Evolutionary conservation across 345 rosid genomes (phyloP).

Genomic region (Crucihimalaya himalaica): DNA sequence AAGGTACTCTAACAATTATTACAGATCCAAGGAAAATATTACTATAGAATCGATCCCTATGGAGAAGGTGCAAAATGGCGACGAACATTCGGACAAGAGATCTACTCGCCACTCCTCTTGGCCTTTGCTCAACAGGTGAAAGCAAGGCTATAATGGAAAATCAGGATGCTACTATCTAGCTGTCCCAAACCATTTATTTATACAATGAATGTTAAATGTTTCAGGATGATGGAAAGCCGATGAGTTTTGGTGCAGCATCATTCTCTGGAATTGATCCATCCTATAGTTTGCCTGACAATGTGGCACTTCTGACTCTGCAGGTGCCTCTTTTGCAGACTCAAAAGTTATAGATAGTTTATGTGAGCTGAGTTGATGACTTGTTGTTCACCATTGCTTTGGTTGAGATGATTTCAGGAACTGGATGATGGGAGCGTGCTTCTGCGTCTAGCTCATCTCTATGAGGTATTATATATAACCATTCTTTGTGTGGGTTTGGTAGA

Average conservation of each 20-base stretch:
- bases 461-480: slow-evolving; percentile 49
- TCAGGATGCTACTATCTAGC: neutral
- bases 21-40: slow-evolving; percentile 93
- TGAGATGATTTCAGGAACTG: slow-evolving; percentile 59
- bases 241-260: slow-evolving; percentile 54
- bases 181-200: slow-evolving; percentile 17
- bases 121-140: slow-evolving; percentile 83
- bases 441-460: slow-evolving; percentile 84
- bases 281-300: slow-evolving; percentile 76
- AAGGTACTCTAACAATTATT: slow-evolving; percentile 22
- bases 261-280: slow-evolving; percentile 82
- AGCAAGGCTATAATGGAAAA: slow-evolving; percentile 10
- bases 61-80: slow-evolving; percentile 99
- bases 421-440: slow-evolving; percentile 73
- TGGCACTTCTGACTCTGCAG: slow-evolving; percentile 84
- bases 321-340: slow-evolving; percentile 41
- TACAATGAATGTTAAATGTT: neutral
- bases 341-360: neutral
- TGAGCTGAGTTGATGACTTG: slow-evolving; percentile 13
- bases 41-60: slow-evolving; percentile 74
- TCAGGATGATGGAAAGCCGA: slow-evolving; percentile 71
- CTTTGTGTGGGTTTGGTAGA: slow-evolving; percentile 19
- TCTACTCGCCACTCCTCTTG: slow-evolving; percentile 87
- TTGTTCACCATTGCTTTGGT: slow-evolving; percentile 26
- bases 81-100: slow-evolving; percentile 85